Conservation (phyloP, 2,329 filamentous ascomycete genomes). For the Colletotrichum siamense region DNA sequence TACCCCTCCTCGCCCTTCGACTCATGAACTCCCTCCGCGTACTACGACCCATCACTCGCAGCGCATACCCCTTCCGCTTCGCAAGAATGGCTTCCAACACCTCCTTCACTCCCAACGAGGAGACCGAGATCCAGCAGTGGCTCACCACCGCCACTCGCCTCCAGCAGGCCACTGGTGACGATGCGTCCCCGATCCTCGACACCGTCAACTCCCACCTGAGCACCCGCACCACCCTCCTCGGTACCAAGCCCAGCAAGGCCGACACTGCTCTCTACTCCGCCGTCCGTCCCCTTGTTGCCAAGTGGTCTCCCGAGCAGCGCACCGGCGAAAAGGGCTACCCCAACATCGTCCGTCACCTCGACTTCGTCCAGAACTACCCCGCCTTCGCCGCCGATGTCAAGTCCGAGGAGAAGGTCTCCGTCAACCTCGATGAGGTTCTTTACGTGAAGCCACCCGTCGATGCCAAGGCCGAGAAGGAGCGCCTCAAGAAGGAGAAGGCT, state of each 20-base stretch:
- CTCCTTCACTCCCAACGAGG: conserved; percentile 79
- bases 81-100: conserved; percentile 71
- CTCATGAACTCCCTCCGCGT: conserved; percentile 51
- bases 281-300: conserved; percentile 76
- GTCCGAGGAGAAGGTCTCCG: conserved; percentile 75
- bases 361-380: conserved; percentile 92
- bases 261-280: conserved; percentile 85
- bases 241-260: conserved; percentile 86
- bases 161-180: conserved; percentile 58
- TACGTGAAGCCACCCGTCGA: conserved; percentile 90
- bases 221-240: conserved; percentile 86
- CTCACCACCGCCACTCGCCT: conserved; percentile 78
- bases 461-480: conserved; percentile 94
- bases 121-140: conserved; percentile 90
- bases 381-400: conserved; percentile 74
- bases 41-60: conserved; percentile 39
- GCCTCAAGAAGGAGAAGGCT: conserved; percentile 94
- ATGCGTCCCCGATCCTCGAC: conserved; percentile 71
- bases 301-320: conserved; percentile 84
- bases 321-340: conserved; percentile 90
- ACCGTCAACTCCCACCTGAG: conserved; percentile 87
- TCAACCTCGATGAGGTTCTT: conserved; percentile 81
- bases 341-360: conserved; percentile 88
- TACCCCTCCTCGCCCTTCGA: neutral
- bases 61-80: conserved; percentile 37